Conservation (phyloP, 768 basidiomycete species). For the Fomitopsis serialis region DNA sequence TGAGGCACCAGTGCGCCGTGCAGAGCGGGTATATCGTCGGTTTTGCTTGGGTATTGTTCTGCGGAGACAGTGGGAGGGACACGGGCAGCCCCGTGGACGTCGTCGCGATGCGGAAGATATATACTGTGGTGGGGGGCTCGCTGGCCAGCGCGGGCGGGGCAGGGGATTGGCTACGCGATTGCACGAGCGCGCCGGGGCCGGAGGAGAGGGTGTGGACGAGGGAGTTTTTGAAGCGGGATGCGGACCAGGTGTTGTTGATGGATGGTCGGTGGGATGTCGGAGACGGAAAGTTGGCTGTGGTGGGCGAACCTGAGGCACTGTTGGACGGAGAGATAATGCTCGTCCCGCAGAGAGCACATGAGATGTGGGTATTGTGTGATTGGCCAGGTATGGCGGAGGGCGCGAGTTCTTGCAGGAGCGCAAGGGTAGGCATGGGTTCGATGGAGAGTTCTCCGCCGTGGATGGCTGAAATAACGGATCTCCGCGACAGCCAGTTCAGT, state of each 20-base stretch:
- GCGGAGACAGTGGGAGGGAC: conserved; percentile 17
- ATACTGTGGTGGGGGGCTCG: conserved; percentile 40
- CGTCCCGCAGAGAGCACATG: conserved; percentile 78
- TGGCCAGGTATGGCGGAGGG: conserved; percentile 40
- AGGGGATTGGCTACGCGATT: conserved; percentile 20
- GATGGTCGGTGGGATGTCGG: conserved; percentile 25
- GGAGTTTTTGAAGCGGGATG: conserved; percentile 55
- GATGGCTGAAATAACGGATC: conserved; percentile 79
- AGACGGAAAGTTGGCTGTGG: conserved; percentile 16
- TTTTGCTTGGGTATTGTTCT: conserved; percentile 19
- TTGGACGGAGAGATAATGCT: conserved; percentile 37
- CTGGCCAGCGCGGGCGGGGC: conserved; percentile 22
- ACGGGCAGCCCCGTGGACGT: conserved; percentile 23
- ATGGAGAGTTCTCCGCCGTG: conserved; percentile 83
- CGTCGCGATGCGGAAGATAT: conserved; percentile 60
- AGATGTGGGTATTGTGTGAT: conserved; percentile 44
- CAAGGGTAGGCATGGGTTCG: conserved; percentile 70
- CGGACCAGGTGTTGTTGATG: conserved; percentile 43
- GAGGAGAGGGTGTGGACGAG: conserved; percentile 28
- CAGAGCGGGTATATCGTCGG: conserved; percentile 76
- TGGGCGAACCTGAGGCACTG: conserved; percentile 16
- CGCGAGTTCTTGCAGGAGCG: conserved; percentile 52
- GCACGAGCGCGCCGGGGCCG: background rate
- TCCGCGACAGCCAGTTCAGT: conserved; percentile 88
- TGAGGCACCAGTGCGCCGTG: conserved; percentile 78